Percentiles rank a stretch among this genome's conserved stretches.
phyloP scores from a whole-genome alignment of 495 filamentous ascomycete species.

The Xylaria cubensis region DNA sequence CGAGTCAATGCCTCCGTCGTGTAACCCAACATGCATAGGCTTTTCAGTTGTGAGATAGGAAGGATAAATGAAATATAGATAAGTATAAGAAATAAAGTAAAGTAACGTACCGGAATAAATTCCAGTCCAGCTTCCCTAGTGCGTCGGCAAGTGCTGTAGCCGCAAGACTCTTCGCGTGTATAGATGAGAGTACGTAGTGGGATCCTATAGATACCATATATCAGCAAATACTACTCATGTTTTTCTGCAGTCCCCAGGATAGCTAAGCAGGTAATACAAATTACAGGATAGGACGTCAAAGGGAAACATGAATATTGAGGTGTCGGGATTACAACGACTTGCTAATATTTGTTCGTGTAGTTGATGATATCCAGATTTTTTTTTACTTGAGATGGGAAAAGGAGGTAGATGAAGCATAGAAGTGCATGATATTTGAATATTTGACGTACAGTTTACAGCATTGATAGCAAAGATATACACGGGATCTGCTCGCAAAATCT shows the following conservation, averaged over 20 bases:
- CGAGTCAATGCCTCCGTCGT: background rate
- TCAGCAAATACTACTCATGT: too few relatives aligned
- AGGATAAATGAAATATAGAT: background rate
- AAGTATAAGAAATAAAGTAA: background rate
- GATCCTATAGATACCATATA: background rate
- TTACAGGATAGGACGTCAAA: background rate
- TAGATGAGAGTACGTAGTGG: background rate
- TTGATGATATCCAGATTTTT: background rate
- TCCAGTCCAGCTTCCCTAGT: background rate
- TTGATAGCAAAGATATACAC: conserved; percentile 22
- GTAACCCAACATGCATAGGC: background rate
- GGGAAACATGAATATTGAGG: background rate
- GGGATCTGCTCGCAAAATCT: background rate
- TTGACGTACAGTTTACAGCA: conserved; percentile 24
- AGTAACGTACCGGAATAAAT: conserved; percentile 18
- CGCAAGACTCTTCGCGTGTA: conserved; percentile 4
- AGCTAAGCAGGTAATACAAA: too few relatives aligned
- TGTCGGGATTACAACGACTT: background rate
- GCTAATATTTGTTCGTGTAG: background rate
- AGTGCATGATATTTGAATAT: background rate
- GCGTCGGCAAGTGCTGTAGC: background rate
- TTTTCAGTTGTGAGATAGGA: background rate
- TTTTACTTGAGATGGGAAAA: background rate
- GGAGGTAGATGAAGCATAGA: background rate
- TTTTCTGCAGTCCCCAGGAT: too few relatives aligned